Conservation (phyloP, 2,329 filamentous ascomycete species). For the Clonostachys byssicola region DNA sequence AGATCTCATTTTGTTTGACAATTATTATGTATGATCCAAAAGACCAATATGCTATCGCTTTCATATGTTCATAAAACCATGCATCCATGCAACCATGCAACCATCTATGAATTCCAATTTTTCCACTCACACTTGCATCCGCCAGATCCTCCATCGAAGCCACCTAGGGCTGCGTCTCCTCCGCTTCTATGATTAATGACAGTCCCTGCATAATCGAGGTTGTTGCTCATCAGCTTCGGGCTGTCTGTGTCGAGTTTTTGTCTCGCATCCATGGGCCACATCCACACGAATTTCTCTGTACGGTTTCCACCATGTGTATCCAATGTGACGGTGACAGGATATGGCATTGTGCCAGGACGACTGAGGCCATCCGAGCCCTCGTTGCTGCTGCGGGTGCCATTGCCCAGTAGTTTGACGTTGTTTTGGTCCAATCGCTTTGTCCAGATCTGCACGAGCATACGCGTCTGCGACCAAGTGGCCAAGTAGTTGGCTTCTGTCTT, state of each 20-base stretch:
- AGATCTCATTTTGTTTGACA: too few species aligned
- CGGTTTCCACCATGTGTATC: conserved; percentile 60
- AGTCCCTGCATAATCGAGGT: conserved; percentile 44
- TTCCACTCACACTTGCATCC: conserved; percentile 60
- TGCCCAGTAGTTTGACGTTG: conserved; percentile 31
- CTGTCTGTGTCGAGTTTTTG: conserved; percentile 37
- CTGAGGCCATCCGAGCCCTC: conserved; percentile 21
- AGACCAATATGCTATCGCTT: too few species aligned
- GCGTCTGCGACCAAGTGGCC: conserved; percentile 55
- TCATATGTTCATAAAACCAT: background rate
- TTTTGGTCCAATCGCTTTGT: conserved; percentile 42
- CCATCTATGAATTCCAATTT: conserved; percentile 34
- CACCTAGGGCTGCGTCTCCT: conserved; percentile 44
- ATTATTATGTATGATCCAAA: too few species aligned
- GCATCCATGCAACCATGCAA: conserved; percentile 1
- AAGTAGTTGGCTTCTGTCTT: conserved; percentile 49
- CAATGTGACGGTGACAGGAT: conserved; percentile 55
- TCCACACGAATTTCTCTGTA: conserved; percentile 47
- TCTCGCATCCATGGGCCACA: conserved; percentile 42
- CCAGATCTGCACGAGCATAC: conserved; percentile 64
- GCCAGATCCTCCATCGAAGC: conserved; percentile 59
- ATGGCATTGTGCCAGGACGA: conserved; percentile 57
- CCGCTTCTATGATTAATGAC: conserved; percentile 46
- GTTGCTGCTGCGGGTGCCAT: conserved; percentile 7
- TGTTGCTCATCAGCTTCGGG: conserved; percentile 39